Evolutionary conservation across 179 eudicot species (phyloP).

Genomic region (Beta corolliflora): DNA sequence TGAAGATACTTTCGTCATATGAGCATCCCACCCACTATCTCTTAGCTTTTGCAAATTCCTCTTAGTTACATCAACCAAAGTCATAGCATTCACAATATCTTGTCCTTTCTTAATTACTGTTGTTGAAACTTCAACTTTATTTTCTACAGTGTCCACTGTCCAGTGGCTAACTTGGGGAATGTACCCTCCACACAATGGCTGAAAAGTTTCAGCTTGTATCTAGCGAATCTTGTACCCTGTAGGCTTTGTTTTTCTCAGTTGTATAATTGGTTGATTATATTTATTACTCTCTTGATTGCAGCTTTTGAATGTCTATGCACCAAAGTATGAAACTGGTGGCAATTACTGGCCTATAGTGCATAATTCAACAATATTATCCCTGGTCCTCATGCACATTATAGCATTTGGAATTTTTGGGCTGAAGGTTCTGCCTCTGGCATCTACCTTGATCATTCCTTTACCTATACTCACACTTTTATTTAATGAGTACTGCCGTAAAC

Average conservation of each 20-base stretch:
- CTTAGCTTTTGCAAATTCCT: no score
- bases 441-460: constrained; percentile 67
- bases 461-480: constrained; percentile 80
- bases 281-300: constrained; percentile 37
- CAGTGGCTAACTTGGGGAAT: not conserved
- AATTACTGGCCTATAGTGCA: constrained; percentile 87
- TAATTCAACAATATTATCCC: constrained; percentile 67
- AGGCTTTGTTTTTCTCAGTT: not conserved
- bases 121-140: no score
- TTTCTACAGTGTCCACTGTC: no score
- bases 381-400: constrained; percentile 82
- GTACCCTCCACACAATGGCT: not conserved
- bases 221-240: not conserved
- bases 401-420: constrained; percentile 82
- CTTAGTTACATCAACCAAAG: no score
- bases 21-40: no score
- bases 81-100: no score
- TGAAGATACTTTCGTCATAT: no score
- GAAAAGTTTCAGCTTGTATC: not conserved
- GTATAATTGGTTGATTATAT: not conserved
- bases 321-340: constrained; percentile 79
- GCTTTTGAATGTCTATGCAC: constrained; percentile 80
- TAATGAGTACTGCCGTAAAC: constrained; percentile 72
- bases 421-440: constrained; percentile 77
- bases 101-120: no score